Evolutionary conservation across 1,284 basidiomycete genomes (phyloP), one percentile per base, ranked within the genome.

Genomic region (Neonothopanus nambi): DNA sequence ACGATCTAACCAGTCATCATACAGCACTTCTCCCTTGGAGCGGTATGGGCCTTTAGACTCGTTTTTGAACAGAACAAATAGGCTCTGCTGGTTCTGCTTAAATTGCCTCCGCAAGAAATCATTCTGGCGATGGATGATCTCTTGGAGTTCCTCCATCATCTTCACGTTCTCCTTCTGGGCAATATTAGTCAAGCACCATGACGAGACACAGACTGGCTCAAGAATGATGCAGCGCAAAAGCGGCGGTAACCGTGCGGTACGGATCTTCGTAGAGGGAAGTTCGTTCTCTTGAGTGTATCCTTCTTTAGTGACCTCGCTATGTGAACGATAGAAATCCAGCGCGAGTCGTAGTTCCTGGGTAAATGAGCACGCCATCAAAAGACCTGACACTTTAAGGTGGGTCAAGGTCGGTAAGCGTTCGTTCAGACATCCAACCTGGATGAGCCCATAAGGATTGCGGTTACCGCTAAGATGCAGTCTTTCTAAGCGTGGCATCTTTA

Each of bases 401-500:
- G 65, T 67, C 15, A 83, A 65, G 1, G 50, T 41, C 0, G 79
- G 78, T 56, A 71, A 78, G 0, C 72, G 67, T 6, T 64, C 63
- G 36, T 69, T 67, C 15, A 80, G 65, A 0, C 64, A 65, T 41
- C 69, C 69, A 35, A 67, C 52, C 36, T 71, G 63, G 8, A 81
- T 63, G 1, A 82, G 60, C 0, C 78, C 79, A 37, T 73, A 65
- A 0, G 80, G 80, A 52, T 77, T 81, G 26, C 76, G 67, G 57
- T 79, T 79, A 3, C 78, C 79, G 23, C 73, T 65, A 6, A 82
- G 72, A 48, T 77, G 76, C 0, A 83, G 70, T 9, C 67, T 66
- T 37, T 67, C 63, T 17, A 82, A 68, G 2, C 45, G 56, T 2
- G 79, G 81, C 64, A 82, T 57, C 9, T 47, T 21, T 15, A 23